Percentiles rank a stretch among this genome's conserved stretches.
Evolutionary conservation across 345 rosid species (phyloP).

Genomic region (Ailanthus altissimus): DNA sequence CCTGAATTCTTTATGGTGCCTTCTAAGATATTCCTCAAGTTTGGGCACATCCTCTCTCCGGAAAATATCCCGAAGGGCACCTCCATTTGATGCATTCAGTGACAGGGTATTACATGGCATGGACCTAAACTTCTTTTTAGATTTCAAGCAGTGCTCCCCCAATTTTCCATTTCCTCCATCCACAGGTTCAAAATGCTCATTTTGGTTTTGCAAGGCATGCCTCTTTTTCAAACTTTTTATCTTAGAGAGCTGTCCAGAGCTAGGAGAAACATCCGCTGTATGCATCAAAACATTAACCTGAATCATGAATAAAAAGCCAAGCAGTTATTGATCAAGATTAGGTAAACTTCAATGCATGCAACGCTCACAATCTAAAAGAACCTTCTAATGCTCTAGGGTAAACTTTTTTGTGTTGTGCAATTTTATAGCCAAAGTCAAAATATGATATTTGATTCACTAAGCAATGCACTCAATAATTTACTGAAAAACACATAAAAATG

Average conservation of each 20-base stretch:
- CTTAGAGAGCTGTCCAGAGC: not conserved
- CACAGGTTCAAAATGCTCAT: conserved; percentile 29
- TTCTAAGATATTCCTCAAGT: not conserved
- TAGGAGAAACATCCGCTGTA: conserved; percentile 38
- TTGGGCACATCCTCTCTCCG: conserved; percentile 51
- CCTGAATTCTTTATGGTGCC: conserved; percentile 21
- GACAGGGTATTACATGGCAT: not conserved
- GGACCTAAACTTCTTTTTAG: not conserved
- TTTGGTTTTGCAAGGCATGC: conserved; percentile 33
- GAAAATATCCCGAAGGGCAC: conserved; percentile 57
- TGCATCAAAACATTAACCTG: conserved; percentile 69
- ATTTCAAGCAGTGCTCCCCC: not conserved
- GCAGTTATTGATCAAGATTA: not conserved
- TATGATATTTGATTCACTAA: not conserved
- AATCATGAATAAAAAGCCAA: conserved; percentile 2
- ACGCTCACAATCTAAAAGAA: not conserved
- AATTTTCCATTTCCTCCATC: not conserved
- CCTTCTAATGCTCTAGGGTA: not conserved
- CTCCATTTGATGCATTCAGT: conserved; percentile 28
- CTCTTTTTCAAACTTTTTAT: conserved; percentile 26
- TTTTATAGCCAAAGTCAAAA: not conserved
- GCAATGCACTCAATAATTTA: not conserved
- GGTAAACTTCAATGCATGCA: not conserved
- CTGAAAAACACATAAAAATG: not conserved
- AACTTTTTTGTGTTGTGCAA: not conserved